These are phyloP conservation scores for Termitomyces sp. DNA, from an alignment of 1,284 basidiomycete genomes.

Conservation along the genomic window DNA sequence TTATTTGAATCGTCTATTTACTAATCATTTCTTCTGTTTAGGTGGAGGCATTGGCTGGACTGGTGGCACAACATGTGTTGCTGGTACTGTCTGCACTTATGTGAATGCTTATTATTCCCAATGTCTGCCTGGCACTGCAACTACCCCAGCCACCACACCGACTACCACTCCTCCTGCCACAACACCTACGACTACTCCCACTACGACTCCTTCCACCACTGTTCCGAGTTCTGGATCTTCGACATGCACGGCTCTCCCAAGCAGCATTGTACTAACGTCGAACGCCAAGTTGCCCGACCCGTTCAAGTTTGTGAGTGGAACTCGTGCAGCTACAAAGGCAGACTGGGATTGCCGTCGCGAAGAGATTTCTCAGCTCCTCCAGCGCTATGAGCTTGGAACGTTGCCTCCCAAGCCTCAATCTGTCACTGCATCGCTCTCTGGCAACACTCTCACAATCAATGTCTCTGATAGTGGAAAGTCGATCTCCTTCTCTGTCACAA, in stretches of 20 bases:
- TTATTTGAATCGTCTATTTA: neutral
- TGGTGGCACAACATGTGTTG: constrained; percentile 26
- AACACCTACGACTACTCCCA: constrained; percentile 9
- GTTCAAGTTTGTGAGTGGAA: constrained; percentile 40
- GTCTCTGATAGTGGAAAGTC: constrained; percentile 37
- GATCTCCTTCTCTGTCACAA: constrained; percentile 40
- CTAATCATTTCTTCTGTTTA: constrained; percentile 8
- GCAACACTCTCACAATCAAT: constrained; percentile 39
- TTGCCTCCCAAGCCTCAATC: constrained; percentile 38
- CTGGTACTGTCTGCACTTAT: constrained; percentile 24
- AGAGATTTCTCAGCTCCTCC: constrained; percentile 43
- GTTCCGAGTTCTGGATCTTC: neutral
- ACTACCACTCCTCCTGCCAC: constrained; percentile 13
- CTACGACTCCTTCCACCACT: constrained; percentile 7
- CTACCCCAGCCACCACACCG: constrained; percentile 7
- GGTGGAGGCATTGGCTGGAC: constrained; percentile 30
- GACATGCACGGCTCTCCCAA: constrained; percentile 24
- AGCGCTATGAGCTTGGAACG: constrained; percentile 45
- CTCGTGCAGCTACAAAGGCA: constrained; percentile 33
- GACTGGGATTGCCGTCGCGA: constrained; percentile 47
- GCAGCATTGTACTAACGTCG: constrained; percentile 19
- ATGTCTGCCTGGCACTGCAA: constrained; percentile 23
- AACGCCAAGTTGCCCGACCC: constrained; percentile 44
- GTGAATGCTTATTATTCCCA: constrained; percentile 29
- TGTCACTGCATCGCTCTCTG: constrained; percentile 39